phyloP scores from a whole-genome alignment of 2,329 filamentous ascomycete species.

The Beauveria caledonica region DNA sequence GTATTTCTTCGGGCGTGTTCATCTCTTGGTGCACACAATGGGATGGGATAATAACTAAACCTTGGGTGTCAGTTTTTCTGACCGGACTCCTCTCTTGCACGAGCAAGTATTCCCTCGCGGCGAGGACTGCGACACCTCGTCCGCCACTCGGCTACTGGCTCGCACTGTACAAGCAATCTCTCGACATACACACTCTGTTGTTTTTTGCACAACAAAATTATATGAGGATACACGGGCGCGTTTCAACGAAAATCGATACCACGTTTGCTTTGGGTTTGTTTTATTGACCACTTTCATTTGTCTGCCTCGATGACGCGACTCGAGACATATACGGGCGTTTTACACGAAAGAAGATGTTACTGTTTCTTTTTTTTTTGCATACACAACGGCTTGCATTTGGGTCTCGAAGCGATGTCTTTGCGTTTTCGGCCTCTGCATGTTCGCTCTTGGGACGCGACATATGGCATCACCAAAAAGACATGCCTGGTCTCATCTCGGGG shows the following conservation, averaged over 20 bases:
- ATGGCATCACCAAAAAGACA: slow-evolving; percentile 5
- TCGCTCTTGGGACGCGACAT: slow-evolving; percentile 12
- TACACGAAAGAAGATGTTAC: neutral
- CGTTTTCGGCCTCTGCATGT: slow-evolving; percentile 34
- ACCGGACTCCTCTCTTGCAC: slow-evolving; percentile 27
- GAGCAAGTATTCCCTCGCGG: neutral
- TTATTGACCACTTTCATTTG: slow-evolving; percentile 22
- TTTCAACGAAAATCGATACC: slow-evolving; percentile 35
- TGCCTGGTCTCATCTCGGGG: slow-evolving; percentile 18
- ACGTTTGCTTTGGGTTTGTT: slow-evolving; percentile 29
- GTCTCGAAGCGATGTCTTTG: slow-evolving; percentile 16
- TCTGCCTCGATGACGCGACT: slow-evolving; percentile 28
- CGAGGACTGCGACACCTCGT: slow-evolving; percentile 7
- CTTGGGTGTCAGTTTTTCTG: slow-evolving; percentile 33
- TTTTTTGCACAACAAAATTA: slow-evolving; percentile 22
- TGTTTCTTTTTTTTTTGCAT: slow-evolving; percentile 19
- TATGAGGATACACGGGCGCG: slow-evolving; percentile 31
- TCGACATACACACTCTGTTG: slow-evolving; percentile 32
- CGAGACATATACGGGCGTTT: slow-evolving; percentile 34
- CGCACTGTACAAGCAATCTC: slow-evolving; percentile 40
- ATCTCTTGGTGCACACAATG: slow-evolving; percentile 41
- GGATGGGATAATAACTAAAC: neutral
- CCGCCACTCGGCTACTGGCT: slow-evolving; percentile 4
- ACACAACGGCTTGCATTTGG: slow-evolving; percentile 29
- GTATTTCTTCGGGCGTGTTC: slow-evolving; percentile 20